Evolutionary conservation across 2,329 filamentous ascomycete genomes (phyloP), one percentile per base, ranked within the genome.

Genomic region (Thelonectria blattea): DNA sequence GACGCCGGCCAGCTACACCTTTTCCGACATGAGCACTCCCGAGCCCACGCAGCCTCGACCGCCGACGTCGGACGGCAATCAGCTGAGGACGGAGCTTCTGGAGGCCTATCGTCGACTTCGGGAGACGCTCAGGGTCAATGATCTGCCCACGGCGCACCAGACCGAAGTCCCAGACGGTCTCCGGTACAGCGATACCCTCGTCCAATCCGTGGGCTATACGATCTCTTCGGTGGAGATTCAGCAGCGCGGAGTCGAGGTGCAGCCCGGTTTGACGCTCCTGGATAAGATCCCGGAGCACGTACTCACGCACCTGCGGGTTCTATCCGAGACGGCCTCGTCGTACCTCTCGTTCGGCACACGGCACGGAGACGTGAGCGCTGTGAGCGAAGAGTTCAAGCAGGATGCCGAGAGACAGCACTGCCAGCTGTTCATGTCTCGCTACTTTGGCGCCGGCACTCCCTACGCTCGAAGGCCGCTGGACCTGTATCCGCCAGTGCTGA

Each of bases 171-270:
- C 71, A 15, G 78, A 81, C 51, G 80, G 85, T 57, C 73, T 89
- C 5, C 78, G 76, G 56, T 77, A 75, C 20, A 85, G 83, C 58
- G 88, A 91, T 68, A 83, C 84, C 1, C 75, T 93, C 11, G 84
- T 88, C 14, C 82, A 83, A 59, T 81, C 87, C 2, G 87, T 97
- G 14, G 94, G 92, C 2, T 92, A 88, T 73, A 94, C 93, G 0
- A 93, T 99, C 60, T 89, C 93, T 9, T 88, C 93, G 0, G 88
- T 91, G 4, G 95, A 99, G 77, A 97, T 98, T 65, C 89, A 93
- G 64, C 93, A 97, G 74, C 90, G 95, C 68, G 95, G 95, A 7
- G 82, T 92, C 3, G 90, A 92, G 68, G 87, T 88, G 20, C 86
- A 90, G 65, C 84, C 86, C 48, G 89, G 91, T 55, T 83, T 87